A percentile compares a stretch with the other conserved stretches of the same genome.
These are phyloP conservation scores for barrel medic (Medicago truncatula) DNA, from an alignment of 306 rosid genomes.

Conservation along the genomic window DNA sequence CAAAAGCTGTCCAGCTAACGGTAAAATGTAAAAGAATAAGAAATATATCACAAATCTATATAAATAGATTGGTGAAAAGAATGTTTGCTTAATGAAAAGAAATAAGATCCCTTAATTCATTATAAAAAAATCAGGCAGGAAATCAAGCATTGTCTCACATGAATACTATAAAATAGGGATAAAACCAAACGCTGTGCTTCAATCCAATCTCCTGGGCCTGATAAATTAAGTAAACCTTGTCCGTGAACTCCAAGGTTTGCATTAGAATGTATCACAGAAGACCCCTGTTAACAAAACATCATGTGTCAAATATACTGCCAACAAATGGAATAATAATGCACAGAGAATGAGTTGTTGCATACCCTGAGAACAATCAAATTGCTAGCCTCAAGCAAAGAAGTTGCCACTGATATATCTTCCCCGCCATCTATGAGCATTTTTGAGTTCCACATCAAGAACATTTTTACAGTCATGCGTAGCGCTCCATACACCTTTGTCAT, in stretches of 20 bases:
- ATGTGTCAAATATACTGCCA: conserved; percentile 38
- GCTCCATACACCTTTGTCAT: conserved; percentile 88
- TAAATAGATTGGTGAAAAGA: conserved; percentile 11
- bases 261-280: conserved; percentile 97
- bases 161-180: conserved; percentile 87
- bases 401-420: conserved; percentile 77
- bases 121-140: conserved; percentile 2
- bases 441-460: conserved; percentile 99
- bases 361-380: conserved; percentile 96
- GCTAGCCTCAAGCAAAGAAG: conserved; percentile 95
- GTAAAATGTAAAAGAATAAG: conserved; percentile 3
- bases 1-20: conserved; percentile 5
- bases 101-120: conserved; percentile 27
- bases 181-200: conserved; percentile 97
- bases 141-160: conserved; percentile 60
- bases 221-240: conserved; percentile 92
- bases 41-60: conserved; percentile 13
- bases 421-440: conserved; percentile 93
- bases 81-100: conserved; percentile 17
- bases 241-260: conserved; percentile 99
- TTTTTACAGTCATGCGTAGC: conserved; percentile 95
- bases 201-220: conserved; percentile 95
- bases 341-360: conserved; percentile 42
- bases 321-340: conserved; percentile 42
- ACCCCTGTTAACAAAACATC: conserved; percentile 61